Evolutionary conservation across 805 yeast genomes (phyloP).

Genomic region (Kregervanrija fluxuum): DNA sequence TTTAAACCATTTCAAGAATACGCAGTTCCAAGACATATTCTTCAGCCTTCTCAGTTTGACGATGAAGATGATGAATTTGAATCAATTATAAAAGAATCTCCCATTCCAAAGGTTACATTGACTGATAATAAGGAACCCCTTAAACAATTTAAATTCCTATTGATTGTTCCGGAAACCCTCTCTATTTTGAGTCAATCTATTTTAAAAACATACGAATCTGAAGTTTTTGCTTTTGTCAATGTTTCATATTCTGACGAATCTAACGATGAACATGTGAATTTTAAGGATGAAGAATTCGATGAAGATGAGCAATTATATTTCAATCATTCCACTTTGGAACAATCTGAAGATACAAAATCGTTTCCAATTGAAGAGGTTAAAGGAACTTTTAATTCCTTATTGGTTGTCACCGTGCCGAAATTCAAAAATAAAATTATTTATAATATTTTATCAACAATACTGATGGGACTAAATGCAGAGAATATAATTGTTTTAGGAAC

Average conservation of each 20-base stretch:
- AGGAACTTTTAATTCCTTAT: constrained; percentile 2
- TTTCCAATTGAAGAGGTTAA: constrained; percentile 11
- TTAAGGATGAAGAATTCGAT: constrained; percentile 27
- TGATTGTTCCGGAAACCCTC: constrained; percentile 28
- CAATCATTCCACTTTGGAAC: background rate
- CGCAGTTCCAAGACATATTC: constrained; percentile 39
- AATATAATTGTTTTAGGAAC: too few relatives aligned
- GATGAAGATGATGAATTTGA: constrained; percentile 16
- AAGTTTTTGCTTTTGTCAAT: background rate
- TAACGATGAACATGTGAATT: constrained; percentile 3
- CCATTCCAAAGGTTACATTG: constrained; percentile 25
- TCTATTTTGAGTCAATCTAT: too few relatives aligned
- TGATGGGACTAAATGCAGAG: background rate
- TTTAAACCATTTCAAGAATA: constrained; percentile 42
- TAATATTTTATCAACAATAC: constrained; percentile 15
- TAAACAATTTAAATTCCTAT: constrained; percentile 17
- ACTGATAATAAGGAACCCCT: constrained; percentile 8
- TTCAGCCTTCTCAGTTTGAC: constrained; percentile 28
- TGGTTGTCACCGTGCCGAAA: constrained; percentile 15
- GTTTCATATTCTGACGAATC: background rate
- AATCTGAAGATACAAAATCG: constrained; percentile 8
- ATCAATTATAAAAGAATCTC: constrained; percentile 10
- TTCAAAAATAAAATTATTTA: constrained; percentile 19
- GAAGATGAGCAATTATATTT: constrained; percentile 44
- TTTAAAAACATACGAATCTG: background rate